Evolutionary conservation across 257 asterid genomes (phyloP).

Genomic region (Schizonepeta tenuifolia): DNA sequence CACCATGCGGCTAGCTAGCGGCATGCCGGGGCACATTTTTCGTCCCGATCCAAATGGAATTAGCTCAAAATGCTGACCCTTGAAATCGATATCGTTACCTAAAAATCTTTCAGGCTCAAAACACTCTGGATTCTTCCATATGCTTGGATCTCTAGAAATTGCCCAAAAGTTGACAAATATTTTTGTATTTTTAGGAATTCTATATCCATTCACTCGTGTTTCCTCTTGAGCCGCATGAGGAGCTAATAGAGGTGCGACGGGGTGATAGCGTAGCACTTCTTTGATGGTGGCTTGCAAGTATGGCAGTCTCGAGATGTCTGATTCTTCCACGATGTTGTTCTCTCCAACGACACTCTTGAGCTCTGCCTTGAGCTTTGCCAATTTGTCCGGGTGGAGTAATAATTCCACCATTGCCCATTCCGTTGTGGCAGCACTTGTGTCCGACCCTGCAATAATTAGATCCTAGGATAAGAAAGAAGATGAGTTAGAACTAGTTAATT

Average conservation of each 20-base stretch:
- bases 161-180: neutral
- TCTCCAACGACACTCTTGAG: neutral
- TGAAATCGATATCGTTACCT: neutral
- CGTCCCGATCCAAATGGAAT: conserved; percentile 12
- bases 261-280: neutral
- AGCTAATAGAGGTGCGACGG: neutral
- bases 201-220: neutral
- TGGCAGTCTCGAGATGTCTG: neutral
- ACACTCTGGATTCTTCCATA: neutral
- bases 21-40: neutral
- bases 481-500: no score
- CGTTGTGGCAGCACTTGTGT: neutral
- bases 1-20: neutral
- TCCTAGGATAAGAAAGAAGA: neutral
- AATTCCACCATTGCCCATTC: conserved; percentile 45
- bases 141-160: neutral
- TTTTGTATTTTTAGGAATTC: neutral
- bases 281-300: conserved; percentile 12
- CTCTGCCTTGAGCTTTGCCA: conserved; percentile 22
- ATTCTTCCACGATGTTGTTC: neutral
- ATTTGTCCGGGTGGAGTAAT: conserved; percentile 25
- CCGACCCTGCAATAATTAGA: neutral
- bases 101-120: conserved; percentile 14
- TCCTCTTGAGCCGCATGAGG: neutral
- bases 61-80: neutral